Base-by-base conservation (phyloP, 2,329 filamentous ascomycete genomes). In the Sporothrix humicola region DNA sequence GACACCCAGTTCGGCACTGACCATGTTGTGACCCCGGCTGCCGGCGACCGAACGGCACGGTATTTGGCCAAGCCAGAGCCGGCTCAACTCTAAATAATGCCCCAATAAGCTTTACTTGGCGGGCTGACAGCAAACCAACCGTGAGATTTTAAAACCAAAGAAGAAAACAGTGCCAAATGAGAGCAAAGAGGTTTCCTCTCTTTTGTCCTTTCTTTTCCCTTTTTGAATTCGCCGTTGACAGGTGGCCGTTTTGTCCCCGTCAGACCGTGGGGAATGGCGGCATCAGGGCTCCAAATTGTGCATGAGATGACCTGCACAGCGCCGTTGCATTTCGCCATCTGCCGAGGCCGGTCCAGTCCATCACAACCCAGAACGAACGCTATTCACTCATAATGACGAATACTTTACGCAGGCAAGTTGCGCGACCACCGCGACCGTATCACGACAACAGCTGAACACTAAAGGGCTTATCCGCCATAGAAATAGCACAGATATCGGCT, bases 311-410 rank as follows among this genome's bases (percentile, higher is more conserved):
- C n/a, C 42, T 66, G 20, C 17, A n/a, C 42, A 66, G 44, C 63
- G 13, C 63, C n/a, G 20, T 46, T 50, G 46, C 46, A 69, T 54
- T 50, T 69, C 65, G 65, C 23, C 65, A 69, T 69, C 65, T 50
- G 65, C 65, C 46, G 46, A 69, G 61, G 31, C 58, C 58, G 42
- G 56, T 42, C 46, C 61, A 4, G 42, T 20, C 12, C 37, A 44
- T 9, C 37, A 2, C 37, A 46, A 37, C 15, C 23, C 3, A 65
- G n/a, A 37, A 23, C 10, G 3, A 46, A 37, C 31, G 31, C 31
- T 37, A 37, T 2, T 46, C n/a, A 20, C 31, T n/a, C 37, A 63
- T 20, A 20, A 20, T 17, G 37, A 63, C 37, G 8, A 46, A 10
- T 12, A 6, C 17, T 10, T 17, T 7, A 4, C 58, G 15, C 17